Evolutionary conservation across 1,284 basidiomycete genomes (phyloP).

Genomic region (Ceratobasidium sp.): DNA sequence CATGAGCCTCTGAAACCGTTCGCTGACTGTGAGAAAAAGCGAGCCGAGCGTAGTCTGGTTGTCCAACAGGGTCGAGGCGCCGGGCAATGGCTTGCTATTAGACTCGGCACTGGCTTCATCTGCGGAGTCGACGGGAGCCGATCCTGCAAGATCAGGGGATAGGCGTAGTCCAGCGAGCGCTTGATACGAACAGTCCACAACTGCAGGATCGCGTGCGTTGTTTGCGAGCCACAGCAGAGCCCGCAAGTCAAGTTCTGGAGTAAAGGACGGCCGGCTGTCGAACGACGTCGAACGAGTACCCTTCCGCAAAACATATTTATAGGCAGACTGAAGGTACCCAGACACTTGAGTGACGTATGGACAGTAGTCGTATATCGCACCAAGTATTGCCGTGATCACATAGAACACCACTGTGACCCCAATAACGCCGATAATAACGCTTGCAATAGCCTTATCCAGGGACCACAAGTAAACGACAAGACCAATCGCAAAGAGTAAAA

Average conservation of each 20-base stretch:
- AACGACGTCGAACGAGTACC: background rate
- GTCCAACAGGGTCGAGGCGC: background rate
- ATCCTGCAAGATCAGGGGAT: background rate
- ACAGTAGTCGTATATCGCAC: background rate
- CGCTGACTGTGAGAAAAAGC: background rate
- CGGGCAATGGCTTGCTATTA: background rate
- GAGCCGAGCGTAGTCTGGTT: background rate
- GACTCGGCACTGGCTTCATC: background rate
- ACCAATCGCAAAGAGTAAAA: conserved; percentile 14
- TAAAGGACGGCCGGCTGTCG: background rate
- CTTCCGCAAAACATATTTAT: background rate
- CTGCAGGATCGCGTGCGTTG: background rate
- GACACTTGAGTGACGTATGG: background rate
- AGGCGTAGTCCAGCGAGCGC: background rate
- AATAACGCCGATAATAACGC: background rate
- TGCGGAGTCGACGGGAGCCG: background rate
- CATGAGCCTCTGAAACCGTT: background rate
- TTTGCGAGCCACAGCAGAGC: background rate
- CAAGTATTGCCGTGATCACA: background rate
- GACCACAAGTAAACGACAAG: background rate
- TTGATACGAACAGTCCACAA: background rate
- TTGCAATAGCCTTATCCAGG: background rate
- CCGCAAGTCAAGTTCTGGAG: background rate
- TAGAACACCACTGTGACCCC: background rate
- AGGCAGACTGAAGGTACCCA: background rate